Percentiles rank a stretch among this genome's conserved stretches.
phyloP scores from a whole-genome alignment of 148 eudicot species.

The Silene conica region DNA sequence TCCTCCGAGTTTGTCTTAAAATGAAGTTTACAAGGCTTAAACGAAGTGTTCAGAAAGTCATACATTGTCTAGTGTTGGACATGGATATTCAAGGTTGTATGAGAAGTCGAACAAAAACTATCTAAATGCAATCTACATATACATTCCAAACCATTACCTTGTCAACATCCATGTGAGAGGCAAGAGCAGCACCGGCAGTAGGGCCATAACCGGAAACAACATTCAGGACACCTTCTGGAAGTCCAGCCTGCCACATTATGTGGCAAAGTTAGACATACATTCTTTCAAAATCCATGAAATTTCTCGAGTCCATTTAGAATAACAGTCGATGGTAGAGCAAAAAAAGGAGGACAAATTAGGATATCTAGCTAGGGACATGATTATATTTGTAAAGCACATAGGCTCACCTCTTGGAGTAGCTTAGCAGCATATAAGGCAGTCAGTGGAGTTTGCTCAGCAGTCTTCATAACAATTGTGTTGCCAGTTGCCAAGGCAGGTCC shows the following conservation, averaged over 20 bases:
- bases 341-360: too few relatives aligned
- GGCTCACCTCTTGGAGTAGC: constrained; percentile 49
- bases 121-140: background rate
- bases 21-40: too few relatives aligned
- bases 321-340: background rate
- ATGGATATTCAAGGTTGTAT: background rate
- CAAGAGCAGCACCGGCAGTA: constrained; percentile 60
- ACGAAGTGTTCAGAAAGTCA: background rate
- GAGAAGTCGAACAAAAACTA: background rate
- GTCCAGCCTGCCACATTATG: constrained; percentile 42
- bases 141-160: constrained; percentile 35
- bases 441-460: constrained; percentile 59
- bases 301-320: too few relatives aligned
- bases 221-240: constrained; percentile 57
- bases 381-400: too few relatives aligned
- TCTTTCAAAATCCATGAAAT: background rate
- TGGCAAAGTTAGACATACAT: background rate
- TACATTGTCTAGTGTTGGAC: background rate
- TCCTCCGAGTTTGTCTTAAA: background rate
- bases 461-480: constrained; percentile 47
- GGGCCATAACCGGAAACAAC: constrained; percentile 56
- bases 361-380: background rate
- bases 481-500: constrained; percentile 68
- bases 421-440: constrained; percentile 52
- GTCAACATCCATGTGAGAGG: constrained; percentile 60